Percentiles rank a stretch among this genome's conserved stretches.
These are phyloP conservation scores for Brassica nigra DNA, from an alignment of 345 rosid species.

Conservation along the genomic window DNA sequence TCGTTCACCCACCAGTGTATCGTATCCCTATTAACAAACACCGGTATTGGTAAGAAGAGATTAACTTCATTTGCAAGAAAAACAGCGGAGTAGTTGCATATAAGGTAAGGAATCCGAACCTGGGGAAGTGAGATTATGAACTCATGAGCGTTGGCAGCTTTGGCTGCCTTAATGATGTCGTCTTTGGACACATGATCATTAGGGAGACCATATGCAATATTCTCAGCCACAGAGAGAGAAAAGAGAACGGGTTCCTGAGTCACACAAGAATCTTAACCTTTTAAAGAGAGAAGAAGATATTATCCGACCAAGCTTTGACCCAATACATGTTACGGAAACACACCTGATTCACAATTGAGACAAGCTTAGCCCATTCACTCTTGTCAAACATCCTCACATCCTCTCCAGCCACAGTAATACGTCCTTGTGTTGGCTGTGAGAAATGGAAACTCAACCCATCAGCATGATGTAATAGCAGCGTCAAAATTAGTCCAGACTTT, in stretches of 20 bases:
- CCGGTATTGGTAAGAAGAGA: constrained; percentile 24
- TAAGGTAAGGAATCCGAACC: constrained; percentile 44
- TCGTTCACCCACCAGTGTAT: constrained; percentile 87
- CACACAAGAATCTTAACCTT: constrained; percentile 9
- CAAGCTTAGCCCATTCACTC: constrained; percentile 85
- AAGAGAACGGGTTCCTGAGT: constrained; percentile 93
- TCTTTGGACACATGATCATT: constrained; percentile 85
- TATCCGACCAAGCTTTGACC: neutral
- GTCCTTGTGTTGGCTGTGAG: constrained; percentile 83
- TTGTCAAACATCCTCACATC: constrained; percentile 92
- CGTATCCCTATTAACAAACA: constrained; percentile 71
- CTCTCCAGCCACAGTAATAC: constrained; percentile 81
- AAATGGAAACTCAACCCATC: constrained; percentile 31
- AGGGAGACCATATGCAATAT: constrained; percentile 97
- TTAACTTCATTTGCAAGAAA: constrained; percentile 4
- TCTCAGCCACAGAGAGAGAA: constrained; percentile 88
- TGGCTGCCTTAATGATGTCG: constrained; percentile 87
- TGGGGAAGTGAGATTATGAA: constrained; percentile 91
- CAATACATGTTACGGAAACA: constrained; percentile 10
- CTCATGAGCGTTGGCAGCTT: constrained; percentile 97
- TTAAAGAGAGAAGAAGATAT: neutral
- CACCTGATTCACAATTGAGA: constrained; percentile 97
- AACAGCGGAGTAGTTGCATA: constrained; percentile 24
- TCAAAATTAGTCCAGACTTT: neutral
- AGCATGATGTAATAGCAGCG: constrained; percentile 2